Percentiles rank a stretch among this genome's conserved stretches.
Evolutionary conservation across 148 eudicot genomes (phyloP).

Genomic region (Vaccinium macrocarpon): DNA sequence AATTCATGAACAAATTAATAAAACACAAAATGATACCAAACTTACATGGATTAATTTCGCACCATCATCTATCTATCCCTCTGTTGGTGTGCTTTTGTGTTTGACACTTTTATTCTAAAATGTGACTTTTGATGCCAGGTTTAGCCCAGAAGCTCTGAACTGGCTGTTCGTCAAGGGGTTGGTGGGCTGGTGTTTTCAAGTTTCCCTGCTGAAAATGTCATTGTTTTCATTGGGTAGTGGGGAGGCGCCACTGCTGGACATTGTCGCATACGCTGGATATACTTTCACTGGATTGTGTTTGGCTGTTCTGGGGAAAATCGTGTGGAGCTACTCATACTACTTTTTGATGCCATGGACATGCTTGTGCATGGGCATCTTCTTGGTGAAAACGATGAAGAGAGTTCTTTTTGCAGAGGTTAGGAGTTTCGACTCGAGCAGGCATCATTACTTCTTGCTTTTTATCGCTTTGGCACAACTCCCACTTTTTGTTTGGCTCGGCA

Average conservation of each 20-base stretch:
- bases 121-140: conserved; percentile 15
- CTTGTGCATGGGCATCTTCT: conserved; percentile 64
- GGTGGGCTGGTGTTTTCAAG: conserved; percentile 45
- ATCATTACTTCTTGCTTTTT: conserved; percentile 60
- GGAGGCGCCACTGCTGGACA: conserved; percentile 63
- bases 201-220: conserved; percentile 62
- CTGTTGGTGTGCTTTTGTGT: neutral
- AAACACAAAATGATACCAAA: neutral
- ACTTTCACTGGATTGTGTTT: conserved; percentile 58
- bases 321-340: conserved; percentile 58
- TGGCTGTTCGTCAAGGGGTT: conserved; percentile 32
- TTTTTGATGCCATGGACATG: conserved; percentile 55
- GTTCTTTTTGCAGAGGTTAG: conserved; percentile 74
- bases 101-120: neutral
- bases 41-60: neutral
- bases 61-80: neutral
- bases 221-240: conserved; percentile 59
- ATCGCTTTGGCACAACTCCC: conserved; percentile 77
- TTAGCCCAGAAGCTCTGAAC: conserved; percentile 33
- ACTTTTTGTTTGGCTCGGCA: conserved; percentile 72
- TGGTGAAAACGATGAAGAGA: conserved; percentile 70
- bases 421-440: conserved; percentile 62
- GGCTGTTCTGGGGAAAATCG: conserved; percentile 50
- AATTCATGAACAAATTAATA: neutral
- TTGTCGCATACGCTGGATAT: conserved; percentile 74